These are phyloP conservation scores for Smallanthus sonchifolius DNA, from an alignment of 129 eudicot species.

Conservation along the genomic window DNA sequence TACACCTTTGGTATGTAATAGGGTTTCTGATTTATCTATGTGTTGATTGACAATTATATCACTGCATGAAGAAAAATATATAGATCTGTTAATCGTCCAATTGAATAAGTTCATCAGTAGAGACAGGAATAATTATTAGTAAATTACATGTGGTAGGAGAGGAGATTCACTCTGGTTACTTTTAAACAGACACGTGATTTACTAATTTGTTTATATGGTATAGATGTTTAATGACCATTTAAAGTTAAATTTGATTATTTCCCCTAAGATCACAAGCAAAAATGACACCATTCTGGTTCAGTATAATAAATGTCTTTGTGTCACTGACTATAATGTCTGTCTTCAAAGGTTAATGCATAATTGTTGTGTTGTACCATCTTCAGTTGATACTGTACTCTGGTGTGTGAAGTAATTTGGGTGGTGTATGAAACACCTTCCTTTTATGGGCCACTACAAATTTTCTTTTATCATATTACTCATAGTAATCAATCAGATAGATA, in stretches of 20 bases:
- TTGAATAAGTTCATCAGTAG: not conserved
- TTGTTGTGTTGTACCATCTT: not conserved
- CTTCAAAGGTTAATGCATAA: not conserved
- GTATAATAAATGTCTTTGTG: not conserved
- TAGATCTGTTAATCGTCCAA: not conserved
- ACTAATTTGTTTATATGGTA: not conserved
- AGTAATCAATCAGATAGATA: not conserved
- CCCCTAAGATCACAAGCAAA: not conserved
- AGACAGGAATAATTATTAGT: not conserved
- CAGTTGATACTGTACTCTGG: not conserved
- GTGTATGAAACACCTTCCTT: not conserved
- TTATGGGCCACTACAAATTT: not conserved
- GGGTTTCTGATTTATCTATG: not conserved
- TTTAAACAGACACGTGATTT: not conserved
- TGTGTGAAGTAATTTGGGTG: not conserved
- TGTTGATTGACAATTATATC: not conserved
- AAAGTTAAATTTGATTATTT: not conserved
- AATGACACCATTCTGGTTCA: not conserved
- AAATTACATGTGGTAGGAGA: not conserved
- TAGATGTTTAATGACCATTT: not conserved
- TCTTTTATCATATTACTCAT: not conserved
- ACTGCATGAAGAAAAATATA: not conserved
- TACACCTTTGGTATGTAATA: conserved; percentile 69
- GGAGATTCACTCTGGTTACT: not conserved
- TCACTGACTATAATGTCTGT: not conserved